A percentile compares a stretch with the other conserved stretches of the same genome.
These are phyloP conservation scores for Nicotiana tabacum DNA, from an alignment of 257 asterid genomes.

Conservation along the genomic window DNA sequence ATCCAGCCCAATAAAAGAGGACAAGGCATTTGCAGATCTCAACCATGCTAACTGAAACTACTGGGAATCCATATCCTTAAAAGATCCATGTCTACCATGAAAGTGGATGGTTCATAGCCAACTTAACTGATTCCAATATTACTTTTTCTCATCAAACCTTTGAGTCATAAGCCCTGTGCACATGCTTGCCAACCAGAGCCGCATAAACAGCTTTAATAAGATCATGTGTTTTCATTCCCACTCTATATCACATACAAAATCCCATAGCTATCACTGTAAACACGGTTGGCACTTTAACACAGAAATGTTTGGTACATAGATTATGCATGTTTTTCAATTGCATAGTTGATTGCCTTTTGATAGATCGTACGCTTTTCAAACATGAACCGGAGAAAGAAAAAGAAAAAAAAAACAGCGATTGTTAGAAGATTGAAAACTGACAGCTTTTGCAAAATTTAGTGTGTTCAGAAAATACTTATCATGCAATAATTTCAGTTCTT, in stretches of 20 bases:
- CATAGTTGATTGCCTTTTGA: neutral
- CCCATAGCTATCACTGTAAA: neutral
- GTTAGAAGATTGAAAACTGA: neutral
- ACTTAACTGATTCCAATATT: neutral
- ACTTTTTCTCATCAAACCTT: neutral
- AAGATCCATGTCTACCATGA: neutral
- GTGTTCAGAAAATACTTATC: neutral
- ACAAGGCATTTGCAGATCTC: neutral
- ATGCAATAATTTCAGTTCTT: neutral
- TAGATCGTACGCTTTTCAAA: neutral
- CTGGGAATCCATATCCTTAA: neutral
- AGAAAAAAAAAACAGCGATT: neutral
- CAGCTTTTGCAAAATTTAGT: neutral
- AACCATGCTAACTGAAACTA: neutral
- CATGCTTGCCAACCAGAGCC: neutral
- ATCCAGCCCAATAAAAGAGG: neutral
- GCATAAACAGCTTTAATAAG: neutral
- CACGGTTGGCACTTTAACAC: neutral
- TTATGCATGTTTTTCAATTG: neutral
- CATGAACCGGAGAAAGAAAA: no score
- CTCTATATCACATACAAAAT: neutral
- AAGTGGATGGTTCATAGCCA: neutral
- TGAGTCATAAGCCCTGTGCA: neutral
- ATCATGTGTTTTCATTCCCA: neutral
- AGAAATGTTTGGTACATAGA: neutral